Evolutionary conservation across 169 alveolate genomes (phyloP).

Genomic region (Toxoplasma gondii): DNA sequence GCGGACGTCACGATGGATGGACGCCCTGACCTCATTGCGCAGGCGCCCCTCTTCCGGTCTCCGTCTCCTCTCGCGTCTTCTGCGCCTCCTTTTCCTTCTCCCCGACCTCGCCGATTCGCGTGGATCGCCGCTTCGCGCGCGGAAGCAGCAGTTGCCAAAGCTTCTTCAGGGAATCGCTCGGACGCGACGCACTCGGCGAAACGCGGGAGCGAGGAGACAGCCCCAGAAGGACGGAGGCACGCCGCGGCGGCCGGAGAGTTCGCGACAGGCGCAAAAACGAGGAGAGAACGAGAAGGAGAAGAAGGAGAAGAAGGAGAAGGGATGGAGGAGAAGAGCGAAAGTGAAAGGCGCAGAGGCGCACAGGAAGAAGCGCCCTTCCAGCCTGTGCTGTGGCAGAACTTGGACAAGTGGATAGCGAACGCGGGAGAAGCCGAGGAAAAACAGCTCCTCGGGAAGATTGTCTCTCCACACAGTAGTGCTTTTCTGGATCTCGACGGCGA

Average conservation of each 20-base stretch:
- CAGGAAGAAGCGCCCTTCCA: not conserved
- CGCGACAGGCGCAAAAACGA: too few relatives aligned
- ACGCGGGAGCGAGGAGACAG: not conserved
- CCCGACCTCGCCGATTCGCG: not conserved
- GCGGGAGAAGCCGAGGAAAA: constrained; percentile 42
- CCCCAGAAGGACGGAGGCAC: not conserved
- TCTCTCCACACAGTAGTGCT: constrained; percentile 60
- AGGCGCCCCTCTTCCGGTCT: not conserved
- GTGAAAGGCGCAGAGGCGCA: not conserved
- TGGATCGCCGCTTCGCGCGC: not conserved
- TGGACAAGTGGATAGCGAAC: not conserved
- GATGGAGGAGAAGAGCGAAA: not conserved
- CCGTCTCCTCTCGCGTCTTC: not conserved
- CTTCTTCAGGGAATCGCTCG: not conserved
- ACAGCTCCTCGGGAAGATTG: not conserved
- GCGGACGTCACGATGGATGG: constrained; percentile 44
- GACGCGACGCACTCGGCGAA: not conserved
- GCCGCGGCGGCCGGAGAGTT: not conserved
- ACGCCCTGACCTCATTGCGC: constrained; percentile 38
- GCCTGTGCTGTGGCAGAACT: not conserved
- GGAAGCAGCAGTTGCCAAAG: not conserved
- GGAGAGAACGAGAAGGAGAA: not conserved
- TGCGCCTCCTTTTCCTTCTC: not conserved
- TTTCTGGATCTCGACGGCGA: constrained; percentile 47
- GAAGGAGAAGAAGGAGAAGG: not conserved